Evolutionary conservation across 768 basidiomycete species (phyloP).

Genomic region (Russula griseocarnosa): DNA sequence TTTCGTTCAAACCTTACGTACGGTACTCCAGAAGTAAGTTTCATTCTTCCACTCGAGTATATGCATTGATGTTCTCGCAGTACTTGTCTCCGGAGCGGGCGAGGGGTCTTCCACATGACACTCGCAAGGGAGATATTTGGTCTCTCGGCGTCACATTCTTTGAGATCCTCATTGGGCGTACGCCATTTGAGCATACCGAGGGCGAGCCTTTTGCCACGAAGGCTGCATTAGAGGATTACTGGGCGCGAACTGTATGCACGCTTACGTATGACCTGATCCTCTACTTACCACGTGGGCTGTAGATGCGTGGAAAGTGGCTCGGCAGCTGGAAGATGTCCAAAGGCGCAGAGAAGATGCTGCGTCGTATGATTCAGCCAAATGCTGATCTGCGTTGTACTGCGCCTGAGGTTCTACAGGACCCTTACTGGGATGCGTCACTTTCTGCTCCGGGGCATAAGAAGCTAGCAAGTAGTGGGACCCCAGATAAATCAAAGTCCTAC

Average conservation of each 20-base stretch:
- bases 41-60: background rate
- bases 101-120: constrained; percentile 84
- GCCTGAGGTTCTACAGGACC: constrained; percentile 57
- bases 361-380: constrained; percentile 77
- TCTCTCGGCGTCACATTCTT: constrained; percentile 89
- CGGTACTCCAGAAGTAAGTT: constrained; percentile 81
- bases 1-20: constrained; percentile 82
- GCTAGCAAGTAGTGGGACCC: constrained; percentile 34
- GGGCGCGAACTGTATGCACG: constrained; percentile 65
- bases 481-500: constrained; percentile 34
- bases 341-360: constrained; percentile 59
- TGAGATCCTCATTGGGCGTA: constrained; percentile 88
- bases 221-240: constrained; percentile 82
- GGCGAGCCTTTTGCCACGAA: constrained; percentile 73
- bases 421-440: constrained; percentile 52
- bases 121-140: constrained; percentile 86
- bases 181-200: constrained; percentile 83
- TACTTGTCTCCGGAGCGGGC: constrained; percentile 94
- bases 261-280: background rate
- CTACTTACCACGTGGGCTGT: background rate
- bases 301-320: constrained; percentile 83
- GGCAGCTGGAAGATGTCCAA: constrained; percentile 72
- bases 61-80: constrained; percentile 36
- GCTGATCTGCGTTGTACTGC: constrained; percentile 77
- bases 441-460: constrained; percentile 27